phyloP scores from a whole-genome alignment of 495 filamentous ascomycete species.

The Diplogelasinospora grovesii region DNA sequence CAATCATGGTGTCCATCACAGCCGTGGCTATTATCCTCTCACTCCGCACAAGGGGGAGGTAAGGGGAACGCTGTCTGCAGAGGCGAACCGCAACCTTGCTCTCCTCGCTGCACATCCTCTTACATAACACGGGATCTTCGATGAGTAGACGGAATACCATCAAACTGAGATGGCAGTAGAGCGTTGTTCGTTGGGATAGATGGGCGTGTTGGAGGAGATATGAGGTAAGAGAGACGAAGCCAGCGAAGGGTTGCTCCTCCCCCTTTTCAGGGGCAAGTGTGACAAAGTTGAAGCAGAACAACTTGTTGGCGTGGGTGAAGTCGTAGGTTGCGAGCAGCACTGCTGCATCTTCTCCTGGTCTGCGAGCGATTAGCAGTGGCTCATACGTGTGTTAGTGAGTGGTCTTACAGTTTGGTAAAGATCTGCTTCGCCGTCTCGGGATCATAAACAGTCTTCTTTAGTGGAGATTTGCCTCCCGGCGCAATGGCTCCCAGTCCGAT shows the following conservation, averaged over 20 bases:
- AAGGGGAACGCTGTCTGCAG: constrained; percentile 84
- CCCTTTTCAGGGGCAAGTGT: constrained; percentile 56
- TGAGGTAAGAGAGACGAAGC: constrained; percentile 81
- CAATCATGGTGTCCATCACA: constrained; percentile 78
- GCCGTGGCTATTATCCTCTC: constrained; percentile 66
- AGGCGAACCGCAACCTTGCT: constrained; percentile 68
- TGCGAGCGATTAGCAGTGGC: constrained; percentile 38
- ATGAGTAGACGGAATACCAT: constrained; percentile 79
- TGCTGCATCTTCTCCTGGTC: constrained; percentile 71
- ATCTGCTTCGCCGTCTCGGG: constrained; percentile 70
- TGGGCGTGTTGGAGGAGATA: constrained; percentile 93
- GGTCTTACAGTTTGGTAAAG: constrained; percentile 55
- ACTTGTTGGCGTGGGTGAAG: constrained; percentile 88
- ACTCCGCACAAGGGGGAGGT: constrained; percentile 65
- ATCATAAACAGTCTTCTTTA: constrained; percentile 49
- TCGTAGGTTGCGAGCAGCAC: constrained; percentile 84
- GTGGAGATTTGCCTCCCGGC: constrained; percentile 57
- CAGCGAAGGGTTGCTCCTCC: constrained; percentile 68
- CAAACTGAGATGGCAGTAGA: constrained; percentile 77
- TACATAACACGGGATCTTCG: constrained; percentile 80
- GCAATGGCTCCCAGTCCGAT: constrained; percentile 76
- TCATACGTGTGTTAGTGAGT: background rate
- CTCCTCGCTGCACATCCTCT: constrained; percentile 77
- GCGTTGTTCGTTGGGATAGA: constrained; percentile 64
- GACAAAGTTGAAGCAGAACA: constrained; percentile 84